Conservation (phyloP, 805 yeast genomes). For the Cyberlindnera meyerae region DNA sequence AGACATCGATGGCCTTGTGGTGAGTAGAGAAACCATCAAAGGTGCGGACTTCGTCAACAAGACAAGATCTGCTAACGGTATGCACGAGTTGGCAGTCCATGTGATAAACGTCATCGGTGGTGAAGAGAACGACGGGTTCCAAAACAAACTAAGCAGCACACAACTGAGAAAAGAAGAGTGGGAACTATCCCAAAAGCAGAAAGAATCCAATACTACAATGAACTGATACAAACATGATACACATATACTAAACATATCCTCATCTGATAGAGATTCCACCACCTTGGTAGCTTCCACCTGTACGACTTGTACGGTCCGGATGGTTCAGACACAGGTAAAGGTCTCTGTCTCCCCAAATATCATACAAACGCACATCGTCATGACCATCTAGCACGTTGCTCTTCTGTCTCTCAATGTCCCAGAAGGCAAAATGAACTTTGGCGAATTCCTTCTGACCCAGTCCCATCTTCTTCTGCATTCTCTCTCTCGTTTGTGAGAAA, state of each 20-base stretch:
- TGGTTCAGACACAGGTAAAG: constrained; percentile 77
- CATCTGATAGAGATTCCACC: constrained; percentile 40
- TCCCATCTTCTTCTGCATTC: constrained; percentile 69
- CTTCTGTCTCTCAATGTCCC: constrained; percentile 28
- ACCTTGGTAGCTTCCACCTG: constrained; percentile 40
- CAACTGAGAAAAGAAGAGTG: constrained; percentile 47
- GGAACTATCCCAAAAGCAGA: constrained; percentile 7
- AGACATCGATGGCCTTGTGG: constrained; percentile 73
- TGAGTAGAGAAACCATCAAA: constrained; percentile 70
- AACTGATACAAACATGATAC: neutral
- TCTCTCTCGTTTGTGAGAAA: constrained; percentile 53
- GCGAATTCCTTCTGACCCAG: constrained; percentile 76
- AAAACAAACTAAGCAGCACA: constrained; percentile 82
- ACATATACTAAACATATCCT: constrained; percentile 16
- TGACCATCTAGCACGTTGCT: constrained; percentile 35
- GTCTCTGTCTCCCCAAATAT: constrained; percentile 24
- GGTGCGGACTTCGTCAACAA: constrained; percentile 77
- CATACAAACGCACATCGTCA: constrained; percentile 51
- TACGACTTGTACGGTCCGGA: constrained; percentile 59
- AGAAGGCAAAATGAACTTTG: constrained; percentile 52
- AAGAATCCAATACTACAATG: neutral
- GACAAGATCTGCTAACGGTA: constrained; percentile 51
- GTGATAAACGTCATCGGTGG: constrained; percentile 68
- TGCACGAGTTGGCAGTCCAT: constrained; percentile 45
- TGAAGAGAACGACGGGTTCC: constrained; percentile 47